Conservation (phyloP, 345 rosid genomes). For the Brassica rapa region DNA sequence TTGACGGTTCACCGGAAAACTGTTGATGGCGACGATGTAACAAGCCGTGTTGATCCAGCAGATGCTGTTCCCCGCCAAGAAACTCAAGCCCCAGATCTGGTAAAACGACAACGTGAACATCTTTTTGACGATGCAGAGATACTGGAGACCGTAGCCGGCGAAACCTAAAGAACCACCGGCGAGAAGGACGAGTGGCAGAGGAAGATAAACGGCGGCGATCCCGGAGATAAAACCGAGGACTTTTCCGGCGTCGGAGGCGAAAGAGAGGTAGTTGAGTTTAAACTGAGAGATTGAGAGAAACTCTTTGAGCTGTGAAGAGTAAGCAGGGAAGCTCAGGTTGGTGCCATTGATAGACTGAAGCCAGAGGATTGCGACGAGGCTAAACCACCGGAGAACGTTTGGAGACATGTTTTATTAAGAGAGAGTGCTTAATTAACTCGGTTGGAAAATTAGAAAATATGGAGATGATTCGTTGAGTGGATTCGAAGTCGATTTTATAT, state of each 20-base stretch:
- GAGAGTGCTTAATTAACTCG: not conserved
- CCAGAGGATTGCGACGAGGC: constrained; percentile 76
- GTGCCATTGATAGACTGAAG: constrained; percentile 79
- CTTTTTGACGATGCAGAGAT: constrained; percentile 53
- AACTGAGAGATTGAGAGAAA: constrained; percentile 72
- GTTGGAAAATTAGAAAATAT: not conserved
- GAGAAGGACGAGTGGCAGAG: constrained; percentile 73
- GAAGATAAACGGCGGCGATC: constrained; percentile 67
- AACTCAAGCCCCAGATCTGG: constrained; percentile 59
- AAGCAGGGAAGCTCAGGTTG: constrained; percentile 82
- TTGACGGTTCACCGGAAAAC: constrained; percentile 57
- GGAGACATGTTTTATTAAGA: constrained; percentile 42
- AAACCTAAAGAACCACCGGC: constrained; percentile 65
- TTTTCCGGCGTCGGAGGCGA: constrained; percentile 92
- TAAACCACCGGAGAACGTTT: constrained; percentile 58
- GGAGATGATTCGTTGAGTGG: not conserved
- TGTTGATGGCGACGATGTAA: constrained; percentile 53
- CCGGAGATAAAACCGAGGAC: constrained; percentile 82
- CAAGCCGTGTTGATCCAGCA: constrained; percentile 94
- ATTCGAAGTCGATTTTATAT: not conserved
- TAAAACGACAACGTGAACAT: constrained; percentile 52
- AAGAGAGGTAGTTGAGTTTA: constrained; percentile 81
- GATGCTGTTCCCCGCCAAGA: constrained; percentile 89
- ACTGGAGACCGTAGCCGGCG: constrained; percentile 78
- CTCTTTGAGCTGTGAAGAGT: constrained; percentile 79